Evolutionary conservation across 805 yeast species (phyloP), one percentile per base, ranked within the genome.

Genomic region (Hanseniaspora meyeri): DNA sequence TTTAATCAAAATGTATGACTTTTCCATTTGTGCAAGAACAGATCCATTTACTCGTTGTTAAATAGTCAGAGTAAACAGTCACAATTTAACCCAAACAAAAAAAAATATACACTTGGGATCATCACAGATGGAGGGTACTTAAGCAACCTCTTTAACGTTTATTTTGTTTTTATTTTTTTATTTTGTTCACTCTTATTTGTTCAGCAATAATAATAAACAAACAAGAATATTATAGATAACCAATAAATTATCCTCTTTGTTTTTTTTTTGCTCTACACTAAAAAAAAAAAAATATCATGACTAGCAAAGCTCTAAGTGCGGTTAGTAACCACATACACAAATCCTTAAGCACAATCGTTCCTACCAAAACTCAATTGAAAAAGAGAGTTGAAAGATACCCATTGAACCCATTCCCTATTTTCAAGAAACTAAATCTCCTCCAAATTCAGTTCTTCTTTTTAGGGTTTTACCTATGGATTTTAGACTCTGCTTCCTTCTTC

Each of bases 401-500:
- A 4, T 59, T 76, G 48, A 77, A 77, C 63, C 82, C 82, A 1
- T 62, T 77, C 34, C 72, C 73, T 12, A 72, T 72, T 0, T 64
- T 77, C 32, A 64, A 62, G 14, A 67, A 69, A 51, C 65, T 77
- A 59, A 65, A 67, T 8, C 59, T 64, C 8, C 66, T 64, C 29
- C 72, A 77, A 57, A 83, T 88, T 86, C 73, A 75, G 58, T 77
- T 77, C 58, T 81, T 83, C 63, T 62, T 73, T 27, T 72, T 81
- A 63, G 87, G 85, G 1, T 78, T 80, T 61, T 65, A 70, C 37
- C 85, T 81, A 37, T 84, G 90, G 89, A 74, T 84, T 2, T 74
- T 82, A 76, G 90, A 83, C 62, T 82, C 87, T 2, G 77, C 83
- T 66, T 89, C 83, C 62, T 84, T 81, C 68, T 84, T 84, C 64